Evolutionary conservation across 2,329 filamentous ascomycete species (phyloP), one percentile per base, ranked within the genome.

Genomic region (Colletotrichum musicola): DNA sequence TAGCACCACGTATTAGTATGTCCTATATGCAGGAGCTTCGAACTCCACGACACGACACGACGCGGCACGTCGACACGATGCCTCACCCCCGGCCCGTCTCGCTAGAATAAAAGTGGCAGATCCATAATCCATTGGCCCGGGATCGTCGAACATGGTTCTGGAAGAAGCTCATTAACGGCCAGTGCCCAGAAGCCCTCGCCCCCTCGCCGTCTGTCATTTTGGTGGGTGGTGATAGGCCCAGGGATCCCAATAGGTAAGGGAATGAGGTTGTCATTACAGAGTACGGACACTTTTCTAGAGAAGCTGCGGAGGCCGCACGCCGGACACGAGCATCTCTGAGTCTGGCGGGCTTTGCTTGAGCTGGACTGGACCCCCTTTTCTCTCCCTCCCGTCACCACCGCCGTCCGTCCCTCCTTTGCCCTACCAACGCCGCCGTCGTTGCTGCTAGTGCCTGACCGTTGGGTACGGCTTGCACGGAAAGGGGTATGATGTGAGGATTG

Each of bases 51-150:
- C 30, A 35, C 30, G 30, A 35, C 30, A 35, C 30, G 46, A 46
- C 47, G 54, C 22, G 44, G 40, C 54, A 30, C 55, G 40, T n/a
- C 20, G 40, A 40, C 47, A 53, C 30, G 30, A 35, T 10, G 30
- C 30, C 30, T 35, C 3, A 22, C 25, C 53, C 30, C 40, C 40
- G 16, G 25, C 49, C 54, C 30, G 54, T 65, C 49, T 68, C 65
- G 65, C 65, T 68, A 65, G 62, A 51, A 49, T 42, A 68, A 68
- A 65, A 51, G 44, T 68, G 54, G 54, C 30, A 64, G 30, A 58
- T 59, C 49, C 62, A 68, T 68, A 22, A 58, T 59, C 49, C 62
- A 68, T 68, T 68, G 55, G 62, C 47, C 62, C 55, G 46, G 55
- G 49, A 42, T 60, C 35, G 44, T 50, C 35, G 50, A 35, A n/a